Evolutionary conservation across 108 stramenopile genomes (phyloP).

Genomic region (Cyclostephanos tholiformis): DNA sequence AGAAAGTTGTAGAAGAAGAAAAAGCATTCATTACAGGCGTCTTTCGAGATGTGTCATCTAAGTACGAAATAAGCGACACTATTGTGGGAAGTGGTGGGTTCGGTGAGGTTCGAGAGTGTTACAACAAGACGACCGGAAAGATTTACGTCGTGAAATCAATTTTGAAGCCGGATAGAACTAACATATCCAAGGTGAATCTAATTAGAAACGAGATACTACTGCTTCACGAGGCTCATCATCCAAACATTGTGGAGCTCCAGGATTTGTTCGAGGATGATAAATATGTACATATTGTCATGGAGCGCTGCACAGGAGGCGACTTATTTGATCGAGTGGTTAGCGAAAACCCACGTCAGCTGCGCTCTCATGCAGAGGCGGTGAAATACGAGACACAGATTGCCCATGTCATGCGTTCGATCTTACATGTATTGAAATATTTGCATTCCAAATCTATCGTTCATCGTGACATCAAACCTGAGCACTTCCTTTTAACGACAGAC

Average conservation of each 20-base stretch:
- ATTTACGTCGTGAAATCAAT: slow-evolving; percentile 39
- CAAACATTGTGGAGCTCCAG: slow-evolving; percentile 69
- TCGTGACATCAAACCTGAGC: slow-evolving; percentile 44
- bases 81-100: slow-evolving; percentile 43
- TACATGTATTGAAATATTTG: slow-evolving; percentile 38
- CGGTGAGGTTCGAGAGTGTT: slow-evolving; percentile 40
- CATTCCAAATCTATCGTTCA: slow-evolving; percentile 36
- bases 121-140: slow-evolving; percentile 25
- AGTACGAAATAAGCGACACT: slow-evolving; percentile 38
- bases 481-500: slow-evolving; percentile 34
- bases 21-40: slow-evolving; percentile 42
- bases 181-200: slow-evolving; percentile 36
- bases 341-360: slow-evolving; percentile 28
- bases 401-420: slow-evolving; percentile 32
- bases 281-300: slow-evolving; percentile 70
- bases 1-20: slow-evolving; percentile 24
- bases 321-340: slow-evolving; percentile 43
- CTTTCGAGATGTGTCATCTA: slow-evolving; percentile 27
- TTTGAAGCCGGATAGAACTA: slow-evolving; percentile 21
- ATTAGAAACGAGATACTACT: slow-evolving; percentile 46
- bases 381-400: slow-evolving; percentile 39
- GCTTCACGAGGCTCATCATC: slow-evolving; percentile 54
- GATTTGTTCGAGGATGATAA: slow-evolving; percentile 63
- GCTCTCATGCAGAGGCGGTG: slow-evolving; percentile 17
- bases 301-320: slow-evolving; percentile 52